Evolutionary conservation across 179 eudicot genomes (phyloP), one percentile per base, ranked within the genome.

Genomic region (Sideroxylon spinosum): DNA sequence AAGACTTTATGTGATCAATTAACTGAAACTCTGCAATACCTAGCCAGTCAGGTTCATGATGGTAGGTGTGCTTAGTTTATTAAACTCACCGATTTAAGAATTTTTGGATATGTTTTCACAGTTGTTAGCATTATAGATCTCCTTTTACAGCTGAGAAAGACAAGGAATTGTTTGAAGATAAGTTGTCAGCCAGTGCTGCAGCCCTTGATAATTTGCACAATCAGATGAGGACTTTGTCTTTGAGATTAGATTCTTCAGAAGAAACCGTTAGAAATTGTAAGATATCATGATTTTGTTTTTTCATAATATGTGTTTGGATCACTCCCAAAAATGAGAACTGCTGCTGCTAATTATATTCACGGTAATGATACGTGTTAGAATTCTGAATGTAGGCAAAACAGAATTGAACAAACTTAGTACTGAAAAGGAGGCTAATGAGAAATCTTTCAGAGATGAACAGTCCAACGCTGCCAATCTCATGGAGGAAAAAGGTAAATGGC

Each of bases 1-100:
- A 95, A 92, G 82, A 82, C 89, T 25, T 81, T 88, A 64, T 92
- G 96, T 59, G 92, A 92, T 85, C 96, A 95, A 80, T 87, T 95
- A 48, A 88, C 89, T 76, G 98, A 92, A 87, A 95, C 98, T 25
- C 74, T 95, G 78, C 95, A 91, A 77, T 85, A 84, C 67, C 81
- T 95, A 74, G 90, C 94, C 71, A 79, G 80, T 80, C 97, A 91
- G 84, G 96, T 95, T 79, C 96, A 89, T 81, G 91, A 88, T 71
- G 96, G 99, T 94, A 82, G 56, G 87, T 23, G 37, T 17, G 55
- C 22, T 25, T 61, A 26, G 26, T 19, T 65, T 2, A 29, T 28
- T 32, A 1, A 48, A 53, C 46, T 73, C 22, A 20, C 48, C 64
- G 48, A 64, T 67, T 29, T 46, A 7, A 46, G 66, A 19, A 6